Evolutionary conservation across 2,329 filamentous ascomycete genomes (phyloP).

Genomic region (Aspergillus sp.): DNA sequence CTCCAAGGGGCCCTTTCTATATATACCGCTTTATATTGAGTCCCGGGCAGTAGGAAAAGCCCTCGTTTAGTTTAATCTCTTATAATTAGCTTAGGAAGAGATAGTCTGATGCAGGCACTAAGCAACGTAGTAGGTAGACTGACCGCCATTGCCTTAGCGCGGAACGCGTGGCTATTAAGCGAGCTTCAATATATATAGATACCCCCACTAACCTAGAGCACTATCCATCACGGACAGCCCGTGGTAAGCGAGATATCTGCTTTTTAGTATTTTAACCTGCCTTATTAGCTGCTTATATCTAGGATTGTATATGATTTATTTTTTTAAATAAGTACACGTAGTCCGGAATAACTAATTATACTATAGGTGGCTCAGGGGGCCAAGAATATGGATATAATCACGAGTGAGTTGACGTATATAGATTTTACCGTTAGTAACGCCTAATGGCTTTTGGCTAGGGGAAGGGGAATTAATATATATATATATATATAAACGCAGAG

Average conservation of each 20-base stretch:
- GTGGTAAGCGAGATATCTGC: not conserved
- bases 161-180: not conserved
- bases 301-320: not conserved
- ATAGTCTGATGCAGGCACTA: not conserved
- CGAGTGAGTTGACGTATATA: not conserved
- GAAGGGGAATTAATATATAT: too few relatives aligned
- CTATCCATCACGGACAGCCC: not conserved
- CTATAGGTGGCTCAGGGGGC: not conserved
- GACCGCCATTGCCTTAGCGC: not conserved
- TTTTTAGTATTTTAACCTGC: not conserved
- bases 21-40: not conserved
- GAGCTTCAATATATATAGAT: not conserved
- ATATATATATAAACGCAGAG: too few relatives aligned
- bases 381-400: not conserved
- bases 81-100: not conserved
- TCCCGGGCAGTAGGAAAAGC: not conserved
- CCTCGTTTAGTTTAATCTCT: not conserved
- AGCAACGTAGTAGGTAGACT: not conserved
- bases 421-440: not conserved
- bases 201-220: not conserved
- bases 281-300: not conserved
- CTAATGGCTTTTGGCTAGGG: not conserved
- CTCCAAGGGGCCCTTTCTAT: not conserved
- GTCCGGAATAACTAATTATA: not conserved
- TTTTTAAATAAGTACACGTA: not conserved